Evolutionary conservation across 805 yeast genomes (phyloP).

Genomic region (Yarrowia keelungensis): DNA sequence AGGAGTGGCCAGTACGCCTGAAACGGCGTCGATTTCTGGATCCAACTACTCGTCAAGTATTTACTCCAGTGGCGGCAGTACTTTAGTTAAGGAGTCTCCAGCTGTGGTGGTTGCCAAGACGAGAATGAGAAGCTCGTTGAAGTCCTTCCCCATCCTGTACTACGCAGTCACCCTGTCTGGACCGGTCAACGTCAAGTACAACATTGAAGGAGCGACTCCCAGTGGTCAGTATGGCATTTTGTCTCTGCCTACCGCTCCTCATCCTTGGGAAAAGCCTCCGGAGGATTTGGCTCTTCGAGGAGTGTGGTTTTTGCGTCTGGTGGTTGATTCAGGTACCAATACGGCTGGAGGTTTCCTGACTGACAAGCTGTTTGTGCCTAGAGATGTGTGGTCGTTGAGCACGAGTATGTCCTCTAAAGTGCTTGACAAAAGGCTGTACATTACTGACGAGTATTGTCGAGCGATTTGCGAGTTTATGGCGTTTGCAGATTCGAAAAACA

Average conservation of each 20-base stretch:
- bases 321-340: constrained; percentile 36
- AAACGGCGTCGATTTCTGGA: constrained; percentile 12
- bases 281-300: constrained; percentile 33
- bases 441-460: constrained; percentile 33
- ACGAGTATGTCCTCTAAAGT: constrained; percentile 12
- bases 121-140: constrained; percentile 10
- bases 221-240: constrained; percentile 31
- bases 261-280: constrained; percentile 38
- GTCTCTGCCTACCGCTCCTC: constrained; percentile 27
- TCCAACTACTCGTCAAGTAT: constrained; percentile 7
- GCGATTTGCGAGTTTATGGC: constrained; percentile 31
- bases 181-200: constrained; percentile 36
- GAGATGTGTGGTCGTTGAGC: constrained; percentile 31
- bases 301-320: constrained; percentile 32
- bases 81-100: not conserved
- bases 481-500: constrained; percentile 14
- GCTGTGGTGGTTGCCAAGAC: constrained; percentile 11
- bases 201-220: constrained; percentile 21
- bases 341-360: constrained; percentile 37
- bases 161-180: constrained; percentile 28
- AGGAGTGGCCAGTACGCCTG: constrained; percentile 10
- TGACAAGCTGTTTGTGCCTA: constrained; percentile 34
- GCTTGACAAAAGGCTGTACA: constrained; percentile 26
- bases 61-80: not conserved
- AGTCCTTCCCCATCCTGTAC: constrained; percentile 31